Evolutionary conservation across 2,329 filamentous ascomycete genomes (phyloP), one percentile per base, ranked within the genome.

Genomic region (Fusarium sp.): DNA sequence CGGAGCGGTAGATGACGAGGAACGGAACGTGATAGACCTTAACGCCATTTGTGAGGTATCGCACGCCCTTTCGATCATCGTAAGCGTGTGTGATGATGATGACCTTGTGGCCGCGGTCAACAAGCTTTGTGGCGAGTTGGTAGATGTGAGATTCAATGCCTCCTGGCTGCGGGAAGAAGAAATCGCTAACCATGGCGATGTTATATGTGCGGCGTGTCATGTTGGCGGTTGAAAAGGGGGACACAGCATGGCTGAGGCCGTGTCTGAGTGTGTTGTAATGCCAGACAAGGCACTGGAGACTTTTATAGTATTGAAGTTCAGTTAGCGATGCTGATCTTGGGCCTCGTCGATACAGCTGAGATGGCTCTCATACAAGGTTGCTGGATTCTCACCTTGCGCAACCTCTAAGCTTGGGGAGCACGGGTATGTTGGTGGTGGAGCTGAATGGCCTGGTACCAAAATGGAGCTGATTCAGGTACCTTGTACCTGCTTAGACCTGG

Each of bases 21-120:
- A 98, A 98, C 6, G 96, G 96, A 18, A 98, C 91, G 79, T 99
- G 93, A 81, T 97, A 99, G 80, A 98, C 96, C 78, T 99, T 99
- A 76, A 99, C 88, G 52, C 96, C 95, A 77, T 99, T 99, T 62
- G 95, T 98, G 66, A 99, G 88, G 76, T 97, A 99, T 59, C 96
- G 91, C 20, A 99, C 88, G 13, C 96, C 96, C 53, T 92, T 97
- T 36, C 96, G 90, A 58, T 94, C 94, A 58, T 94, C 88, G 79
- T 98, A 97, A 23, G 94, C 92, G 80, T 99, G 96, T 0, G 96
- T 99, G 75, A 99, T 96, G 76, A 99, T 91, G 67, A 99, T 93
- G 73, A 99, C 95, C 82, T 97, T 97, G 84, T 99, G 96, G 39
- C 96, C 96, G 39, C 96, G 92, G 79, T 99, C 95, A 70, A 98